These are phyloP conservation scores for Chamaecyparis obtusa DNA, from an alignment of 75 land plant species.

Conservation along the genomic window DNA sequence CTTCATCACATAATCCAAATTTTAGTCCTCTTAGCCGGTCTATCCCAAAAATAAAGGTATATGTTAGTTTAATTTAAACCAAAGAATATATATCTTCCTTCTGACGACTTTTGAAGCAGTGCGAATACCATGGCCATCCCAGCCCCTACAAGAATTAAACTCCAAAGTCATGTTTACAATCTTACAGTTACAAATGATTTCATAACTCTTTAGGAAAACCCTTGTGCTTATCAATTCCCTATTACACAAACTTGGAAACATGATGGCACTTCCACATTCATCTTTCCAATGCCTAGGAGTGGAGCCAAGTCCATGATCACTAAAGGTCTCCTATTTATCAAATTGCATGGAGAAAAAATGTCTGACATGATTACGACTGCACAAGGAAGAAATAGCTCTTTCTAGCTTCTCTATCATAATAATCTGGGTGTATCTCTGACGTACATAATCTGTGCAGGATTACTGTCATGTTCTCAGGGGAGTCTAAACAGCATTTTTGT, in stretches of 20 bases:
- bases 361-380: too few relatives aligned
- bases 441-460: too few relatives aligned
- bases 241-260: slow-evolving; percentile 53
- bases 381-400: too few relatives aligned
- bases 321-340: slow-evolving; percentile 43
- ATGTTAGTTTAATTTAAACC: too few relatives aligned
- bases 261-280: slow-evolving; percentile 43
- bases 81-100: slow-evolving; percentile 6
- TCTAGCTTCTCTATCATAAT: too few relatives aligned
- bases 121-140: slow-evolving; percentile 88
- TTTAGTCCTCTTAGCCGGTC: too few relatives aligned
- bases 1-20: too few relatives aligned
- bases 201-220: slow-evolving; percentile 68
- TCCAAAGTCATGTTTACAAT: slow-evolving; percentile 53
- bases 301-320: slow-evolving; percentile 59
- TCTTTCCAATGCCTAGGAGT: slow-evolving; percentile 77
- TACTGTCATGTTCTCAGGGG: too few relatives aligned
- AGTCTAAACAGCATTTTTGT: too few relatives aligned
- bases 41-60: too few relatives aligned
- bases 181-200: slow-evolving; percentile 25
- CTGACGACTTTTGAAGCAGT: slow-evolving; percentile 80
- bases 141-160: slow-evolving; percentile 67
- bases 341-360: too few relatives aligned
- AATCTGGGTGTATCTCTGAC: too few relatives aligned
- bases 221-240: slow-evolving; percentile 79